Percentiles rank a stretch among this genome's conserved stretches.
Conservation (phyloP, 768 basidiomycete genomes). For the Tricholoma hemisulphureum region DNA sequence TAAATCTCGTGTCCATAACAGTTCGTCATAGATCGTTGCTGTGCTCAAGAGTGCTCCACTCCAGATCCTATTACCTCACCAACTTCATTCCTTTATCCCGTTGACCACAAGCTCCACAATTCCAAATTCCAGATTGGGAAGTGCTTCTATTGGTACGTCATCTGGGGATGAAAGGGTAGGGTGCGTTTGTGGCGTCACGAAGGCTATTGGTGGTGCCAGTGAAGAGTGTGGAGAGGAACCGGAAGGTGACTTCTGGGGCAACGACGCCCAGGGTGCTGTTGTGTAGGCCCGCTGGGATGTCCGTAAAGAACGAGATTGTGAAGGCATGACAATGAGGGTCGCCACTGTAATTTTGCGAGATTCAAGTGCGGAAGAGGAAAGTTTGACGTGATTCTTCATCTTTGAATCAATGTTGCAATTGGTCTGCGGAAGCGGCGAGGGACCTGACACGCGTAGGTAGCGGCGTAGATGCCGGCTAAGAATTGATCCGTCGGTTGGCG, state of each 20-base stretch:
- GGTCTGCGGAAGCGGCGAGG: neutral
- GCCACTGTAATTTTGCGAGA: neutral
- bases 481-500: neutral
- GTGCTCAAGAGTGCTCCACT: too few relatives aligned
- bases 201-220: neutral
- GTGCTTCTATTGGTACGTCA: neutral
- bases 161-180: neutral
- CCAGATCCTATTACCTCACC: neutral
- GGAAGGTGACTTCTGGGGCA: neutral
- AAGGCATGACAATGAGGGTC: neutral
- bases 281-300: neutral
- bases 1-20: too few relatives aligned
- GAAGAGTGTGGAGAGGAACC: neutral
- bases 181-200: neutral
- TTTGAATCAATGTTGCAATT: neutral
- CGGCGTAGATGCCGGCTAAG: neutral
- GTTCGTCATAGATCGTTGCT: neutral
- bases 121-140: neutral
- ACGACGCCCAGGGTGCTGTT: neutral
- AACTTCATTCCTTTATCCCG: neutral
- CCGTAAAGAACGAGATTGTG: neutral
- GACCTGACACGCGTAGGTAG: neutral
- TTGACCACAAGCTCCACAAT: neutral
- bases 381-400: too few relatives aligned
- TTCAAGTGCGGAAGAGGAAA: neutral